Evolutionary conservation across 257 asterid species (phyloP), one percentile per base, ranked within the genome.

Genomic region (Solanum okadae): DNA sequence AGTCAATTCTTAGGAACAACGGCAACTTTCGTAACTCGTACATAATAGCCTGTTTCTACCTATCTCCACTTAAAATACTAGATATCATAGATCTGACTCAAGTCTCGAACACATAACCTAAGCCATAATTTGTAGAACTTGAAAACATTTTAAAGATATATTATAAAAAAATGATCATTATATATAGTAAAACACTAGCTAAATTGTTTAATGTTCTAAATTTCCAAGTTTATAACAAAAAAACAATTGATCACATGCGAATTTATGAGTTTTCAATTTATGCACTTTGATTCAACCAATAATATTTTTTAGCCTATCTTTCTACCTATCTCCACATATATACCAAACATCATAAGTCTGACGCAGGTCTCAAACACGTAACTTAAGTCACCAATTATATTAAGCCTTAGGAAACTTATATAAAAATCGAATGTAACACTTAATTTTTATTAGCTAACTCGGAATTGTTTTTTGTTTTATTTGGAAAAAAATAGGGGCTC

Each of bases 401-500:
- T 63, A 63, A 23, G 15, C 6, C 29, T 25, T 63, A 63, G 3
- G 3, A 63, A 63, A 63, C 70, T 63, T 63, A 4, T 63, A 63
- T 3, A 23, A 63, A 23, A 63, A 23, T 63, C 7, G 16, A n/a
- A 63, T 63, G 0, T 10, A 63, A 63, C 33, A 25, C 71, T 63
- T 63, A 10, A 63, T 63, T 0, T 10, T 63, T 63, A 63, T 10
- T 0, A 4, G 3, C 71, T 63, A n/a, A 63, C 71, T n/a, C 0
- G 1, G 14, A 63, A 63, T 63, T 63, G 0, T 63, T 14, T 23
- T 59, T 68, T 70, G 20, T 70, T 27, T 71, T 40, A 38, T n/a
- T n/a, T 44, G 85, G 15, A 5, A 16, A 37, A 20, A 25, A 27
- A 76, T 23, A 94, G 96, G 98, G 3, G 99, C 96, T 15, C 99